phyloP scores from a whole-genome alignment of 306 rosid genomes.

The Vigna mungo region DNA sequence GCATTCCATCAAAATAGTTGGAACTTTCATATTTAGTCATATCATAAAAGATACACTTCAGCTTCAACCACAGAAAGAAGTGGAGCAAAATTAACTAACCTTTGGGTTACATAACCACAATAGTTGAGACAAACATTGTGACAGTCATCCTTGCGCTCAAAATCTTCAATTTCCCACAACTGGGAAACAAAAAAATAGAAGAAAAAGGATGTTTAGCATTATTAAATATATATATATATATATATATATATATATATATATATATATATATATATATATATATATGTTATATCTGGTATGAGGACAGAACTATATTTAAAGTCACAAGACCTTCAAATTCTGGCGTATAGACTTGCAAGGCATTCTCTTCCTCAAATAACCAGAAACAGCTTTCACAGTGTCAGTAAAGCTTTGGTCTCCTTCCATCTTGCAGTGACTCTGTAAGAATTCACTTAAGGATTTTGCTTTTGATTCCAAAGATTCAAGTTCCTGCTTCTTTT shows the following conservation, averaged over 20 bases:
- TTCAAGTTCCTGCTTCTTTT: conserved; percentile 65
- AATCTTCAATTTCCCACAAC: conserved; percentile 73
- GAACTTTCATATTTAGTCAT: conserved; percentile 32
- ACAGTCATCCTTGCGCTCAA: conserved; percentile 63
- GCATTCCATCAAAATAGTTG: conserved; percentile 42
- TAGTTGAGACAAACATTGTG: conserved; percentile 74
- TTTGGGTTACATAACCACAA: conserved; percentile 66
- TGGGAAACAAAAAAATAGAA: conserved; percentile 50
- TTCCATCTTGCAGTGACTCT: conserved; percentile 58
- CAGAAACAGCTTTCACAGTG: conserved; percentile 57
- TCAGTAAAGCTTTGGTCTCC: conserved; percentile 58
- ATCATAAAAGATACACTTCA: conserved; percentile 27
- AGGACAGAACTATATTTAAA: conserved; percentile 37
- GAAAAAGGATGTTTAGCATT: conserved; percentile 34
- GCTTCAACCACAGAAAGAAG: conserved; percentile 35
- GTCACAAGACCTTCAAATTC: conserved; percentile 70
- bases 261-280: too few species aligned
- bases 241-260: too few species aligned
- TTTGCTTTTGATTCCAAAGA: conserved; percentile 64
- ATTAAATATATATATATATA: conserved; percentile 33
- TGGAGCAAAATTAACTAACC: conserved; percentile 40
- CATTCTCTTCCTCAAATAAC: conserved; percentile 64
- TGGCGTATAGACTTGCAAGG: conserved; percentile 61
- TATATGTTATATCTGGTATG: conserved; percentile 15
- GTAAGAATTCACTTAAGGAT: conserved; percentile 61